phyloP scores from a whole-genome alignment of 257 asterid species.

The Prunella vulgaris region DNA sequence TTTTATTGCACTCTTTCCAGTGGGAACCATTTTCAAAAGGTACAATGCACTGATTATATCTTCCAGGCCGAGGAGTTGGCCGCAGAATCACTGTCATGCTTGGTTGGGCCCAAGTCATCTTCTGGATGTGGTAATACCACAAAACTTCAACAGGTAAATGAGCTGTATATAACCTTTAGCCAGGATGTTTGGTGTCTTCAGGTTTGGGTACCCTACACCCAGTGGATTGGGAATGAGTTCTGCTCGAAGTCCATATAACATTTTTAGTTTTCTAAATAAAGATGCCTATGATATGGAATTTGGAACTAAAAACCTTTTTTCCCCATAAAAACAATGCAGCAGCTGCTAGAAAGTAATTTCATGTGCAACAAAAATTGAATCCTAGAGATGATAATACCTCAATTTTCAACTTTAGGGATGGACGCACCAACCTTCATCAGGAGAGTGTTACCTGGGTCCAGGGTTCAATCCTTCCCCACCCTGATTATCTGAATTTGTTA shows the following conservation, averaged over 20 bases:
- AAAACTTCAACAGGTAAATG: slow-evolving; percentile 32
- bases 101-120: slow-evolving; percentile 19
- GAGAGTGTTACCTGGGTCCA: not conserved
- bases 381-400: not conserved
- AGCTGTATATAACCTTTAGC: slow-evolving; percentile 15
- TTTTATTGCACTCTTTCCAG: not conserved
- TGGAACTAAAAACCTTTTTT: not conserved
- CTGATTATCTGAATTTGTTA: not conserved
- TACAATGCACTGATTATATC: not conserved
- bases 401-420: not conserved
- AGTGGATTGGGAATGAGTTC: not conserved
- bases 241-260: not conserved
- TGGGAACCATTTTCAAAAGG: not conserved
- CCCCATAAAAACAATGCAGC: not conserved
- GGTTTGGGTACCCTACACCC: not conserved
- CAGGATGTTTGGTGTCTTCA: not conserved
- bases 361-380: not conserved
- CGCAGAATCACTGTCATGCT: slow-evolving; percentile 31
- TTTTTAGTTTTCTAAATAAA: not conserved
- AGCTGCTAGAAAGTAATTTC: not conserved
- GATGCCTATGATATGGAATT: not conserved
- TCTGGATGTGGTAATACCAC: slow-evolving; percentile 23
- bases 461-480: not conserved
- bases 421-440: not conserved
- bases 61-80: slow-evolving; percentile 33